phyloP scores from a whole-genome alignment of 495 filamentous ascomycete species.

The Penicillium nucicola region DNA sequence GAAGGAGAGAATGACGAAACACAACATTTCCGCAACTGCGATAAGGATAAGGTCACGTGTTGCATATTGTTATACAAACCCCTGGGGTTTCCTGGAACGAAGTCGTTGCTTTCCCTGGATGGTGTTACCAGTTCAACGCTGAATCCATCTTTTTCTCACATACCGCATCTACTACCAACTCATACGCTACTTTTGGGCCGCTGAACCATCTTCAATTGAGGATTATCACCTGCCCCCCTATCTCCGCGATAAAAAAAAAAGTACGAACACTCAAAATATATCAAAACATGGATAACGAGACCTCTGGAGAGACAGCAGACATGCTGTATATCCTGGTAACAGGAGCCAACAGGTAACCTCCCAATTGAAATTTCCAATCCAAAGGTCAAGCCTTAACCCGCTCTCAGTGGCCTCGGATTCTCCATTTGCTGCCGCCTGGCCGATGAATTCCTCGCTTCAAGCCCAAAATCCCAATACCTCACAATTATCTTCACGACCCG shows the following conservation, averaged over 20 bases:
- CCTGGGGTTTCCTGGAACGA: too few species aligned
- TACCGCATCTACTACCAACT: neutral
- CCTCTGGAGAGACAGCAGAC: slow-evolving; percentile 9
- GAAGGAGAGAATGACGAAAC: neutral
- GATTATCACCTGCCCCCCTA: slow-evolving; percentile 10
- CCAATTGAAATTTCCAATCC: neutral
- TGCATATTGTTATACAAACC: neutral
- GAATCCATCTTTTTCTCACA: neutral
- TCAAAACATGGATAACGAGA: slow-evolving; percentile 14
- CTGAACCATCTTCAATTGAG: neutral
- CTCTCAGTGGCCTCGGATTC: slow-evolving; percentile 78
- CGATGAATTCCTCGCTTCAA: slow-evolving; percentile 78
- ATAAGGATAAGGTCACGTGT: slow-evolving; percentile 9
- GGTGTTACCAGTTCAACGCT: too few species aligned
- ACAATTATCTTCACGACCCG: slow-evolving; percentile 53
- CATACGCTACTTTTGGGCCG: neutral
- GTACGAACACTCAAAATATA: slow-evolving; percentile 1
- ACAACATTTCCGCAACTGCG: neutral
- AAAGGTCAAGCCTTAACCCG: neutral
- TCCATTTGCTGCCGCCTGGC: slow-evolving; percentile 83
- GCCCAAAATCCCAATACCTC: slow-evolving; percentile 56
- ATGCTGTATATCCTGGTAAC: slow-evolving; percentile 43
- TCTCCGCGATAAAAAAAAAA: slow-evolving; percentile 5
- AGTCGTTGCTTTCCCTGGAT: too few species aligned
- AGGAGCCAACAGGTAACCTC: slow-evolving; percentile 47